A percentile compares a stretch with the other conserved stretches of the same genome.
These are phyloP conservation scores for Taphrina deformans DNA, from an alignment of 1,139 yeast species.

Conservation along the genomic window DNA sequence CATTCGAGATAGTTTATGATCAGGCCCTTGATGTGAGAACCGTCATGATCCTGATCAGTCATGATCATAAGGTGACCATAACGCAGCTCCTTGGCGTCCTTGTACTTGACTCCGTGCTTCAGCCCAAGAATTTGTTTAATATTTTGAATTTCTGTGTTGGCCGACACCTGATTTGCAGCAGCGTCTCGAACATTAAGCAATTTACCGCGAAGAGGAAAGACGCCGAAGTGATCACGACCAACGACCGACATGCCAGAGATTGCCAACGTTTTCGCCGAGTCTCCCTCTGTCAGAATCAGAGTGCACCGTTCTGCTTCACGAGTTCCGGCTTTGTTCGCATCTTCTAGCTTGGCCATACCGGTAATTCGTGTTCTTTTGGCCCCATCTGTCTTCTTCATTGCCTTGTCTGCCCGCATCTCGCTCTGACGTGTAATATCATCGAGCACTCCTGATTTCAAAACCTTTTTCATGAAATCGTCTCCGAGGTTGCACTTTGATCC, in stretches of 20 bases:
- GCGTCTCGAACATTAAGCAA: slow-evolving; percentile 95
- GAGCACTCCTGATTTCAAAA: slow-evolving; percentile 74
- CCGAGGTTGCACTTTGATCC: slow-evolving; percentile 78
- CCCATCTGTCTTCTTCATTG: slow-evolving; percentile 89
- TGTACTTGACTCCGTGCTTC: slow-evolving; percentile 85
- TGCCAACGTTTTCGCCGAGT: slow-evolving; percentile 90
- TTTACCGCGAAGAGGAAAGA: slow-evolving; percentile 94
- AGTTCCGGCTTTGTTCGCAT: slow-evolving; percentile 97
- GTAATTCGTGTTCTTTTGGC: slow-evolving; percentile 79
- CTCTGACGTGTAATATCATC: slow-evolving; percentile 83
- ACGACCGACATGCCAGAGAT: slow-evolving; percentile 93
- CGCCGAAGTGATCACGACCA: slow-evolving; percentile 93
- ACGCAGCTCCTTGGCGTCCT: slow-evolving; percentile 70
- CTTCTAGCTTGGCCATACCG: slow-evolving; percentile 85
- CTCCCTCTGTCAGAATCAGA: slow-evolving; percentile 92
- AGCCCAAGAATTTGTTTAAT: slow-evolving; percentile 93
- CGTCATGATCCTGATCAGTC: slow-evolving; percentile 99
- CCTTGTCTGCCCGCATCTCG: slow-evolving; percentile 82
- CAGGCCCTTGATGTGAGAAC: slow-evolving; percentile 95
- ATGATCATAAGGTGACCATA: slow-evolving; percentile 98
- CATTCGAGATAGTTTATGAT: slow-evolving; percentile 90
- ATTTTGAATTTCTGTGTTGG: slow-evolving; percentile 91
- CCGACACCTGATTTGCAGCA: slow-evolving; percentile 85
- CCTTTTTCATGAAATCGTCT: slow-evolving; percentile 71
- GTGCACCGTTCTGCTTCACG: slow-evolving; percentile 90